Evolutionary conservation across 2,329 filamentous ascomycete species (phyloP).

Genomic region (Diaporthe sp.): DNA sequence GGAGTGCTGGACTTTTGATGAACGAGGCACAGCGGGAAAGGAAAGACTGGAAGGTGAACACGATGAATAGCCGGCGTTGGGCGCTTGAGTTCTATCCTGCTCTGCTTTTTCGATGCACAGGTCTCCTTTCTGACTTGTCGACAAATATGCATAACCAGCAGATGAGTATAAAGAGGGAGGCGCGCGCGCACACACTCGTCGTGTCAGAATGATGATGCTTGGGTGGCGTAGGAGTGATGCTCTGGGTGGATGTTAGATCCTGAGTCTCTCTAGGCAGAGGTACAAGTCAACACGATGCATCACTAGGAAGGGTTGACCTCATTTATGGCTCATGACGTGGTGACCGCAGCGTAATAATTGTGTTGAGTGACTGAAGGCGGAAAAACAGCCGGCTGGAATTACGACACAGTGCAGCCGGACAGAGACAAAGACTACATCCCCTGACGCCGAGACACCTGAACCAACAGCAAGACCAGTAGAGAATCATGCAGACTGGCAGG

Average conservation of each 20-base stretch:
- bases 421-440: background rate
- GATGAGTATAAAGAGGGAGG: constrained; percentile 1
- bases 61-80: constrained; percentile 35
- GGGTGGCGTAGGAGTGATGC: background rate
- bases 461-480: background rate
- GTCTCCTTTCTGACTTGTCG: background rate
- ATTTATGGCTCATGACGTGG: background rate
- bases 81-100: constrained; percentile 10
- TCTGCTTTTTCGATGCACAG: constrained; percentile 9
- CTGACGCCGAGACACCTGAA: background rate
- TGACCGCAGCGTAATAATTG: background rate
- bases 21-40: background rate
- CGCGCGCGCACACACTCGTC: background rate
- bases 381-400: background rate
- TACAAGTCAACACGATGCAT: background rate
- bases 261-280: background rate
- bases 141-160: constrained; percentile 26
- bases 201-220: constrained; percentile 24
- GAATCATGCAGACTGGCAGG: background rate
- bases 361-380: background rate
- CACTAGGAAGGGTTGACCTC: background rate
- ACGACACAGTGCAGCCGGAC: background rate
- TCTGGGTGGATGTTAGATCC: background rate
- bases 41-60: background rate
- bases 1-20: background rate